Evolutionary conservation across 768 basidiomycete species (phyloP), one percentile per base, ranked within the genome.

Genomic region (Lactarius tabidus): DNA sequence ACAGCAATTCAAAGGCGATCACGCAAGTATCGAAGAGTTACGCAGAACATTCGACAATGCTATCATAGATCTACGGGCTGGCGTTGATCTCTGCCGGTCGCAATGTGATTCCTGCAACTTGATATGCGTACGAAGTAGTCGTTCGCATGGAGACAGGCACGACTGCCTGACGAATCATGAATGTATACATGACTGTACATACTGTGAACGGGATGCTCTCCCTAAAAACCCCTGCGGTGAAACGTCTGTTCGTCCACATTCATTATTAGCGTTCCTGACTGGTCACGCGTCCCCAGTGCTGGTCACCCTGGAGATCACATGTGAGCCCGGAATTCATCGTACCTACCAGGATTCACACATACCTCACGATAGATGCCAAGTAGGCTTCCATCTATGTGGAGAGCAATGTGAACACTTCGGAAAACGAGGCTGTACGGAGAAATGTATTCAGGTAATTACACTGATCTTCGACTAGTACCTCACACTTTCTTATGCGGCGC

Each of bases 381-480:
- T 57, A 17, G 36, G 56, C 33, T 68, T 73, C 33, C 81, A 87
- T 73, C 67, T 85, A 2, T 87, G 85, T 53, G 86, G 84, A 17
- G 74, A 80, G 52, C 69, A 72, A 8, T 87, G 86, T 70, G 71
- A 71, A 36, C 75, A 84, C 18, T 69, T 70, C 10, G 80, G 78
- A 38, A 82, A 77, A 59, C 73, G 74, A 39, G 86, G 85, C 0
- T 87, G 86, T 66, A 72, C 82, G 28, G 74, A 72, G 6, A 71
- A 79, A 31, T 87, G 86, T 63, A 77, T 79, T 6, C 81, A 84
- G 76, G 85, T 84, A 41, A 26, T 67, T 6, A 26, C 65, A 26
- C n/a, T 20, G 4, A 39, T 36, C 26, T 33, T 28, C 14, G 41
- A 12, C 31, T 38, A 43, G 9, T 23, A 17, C 48, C 14, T n/a